Evolutionary conservation across 139 green algal species (phyloP), one percentile per base, ranked within the genome.

Genomic region (Volvox reticuliferus): DNA sequence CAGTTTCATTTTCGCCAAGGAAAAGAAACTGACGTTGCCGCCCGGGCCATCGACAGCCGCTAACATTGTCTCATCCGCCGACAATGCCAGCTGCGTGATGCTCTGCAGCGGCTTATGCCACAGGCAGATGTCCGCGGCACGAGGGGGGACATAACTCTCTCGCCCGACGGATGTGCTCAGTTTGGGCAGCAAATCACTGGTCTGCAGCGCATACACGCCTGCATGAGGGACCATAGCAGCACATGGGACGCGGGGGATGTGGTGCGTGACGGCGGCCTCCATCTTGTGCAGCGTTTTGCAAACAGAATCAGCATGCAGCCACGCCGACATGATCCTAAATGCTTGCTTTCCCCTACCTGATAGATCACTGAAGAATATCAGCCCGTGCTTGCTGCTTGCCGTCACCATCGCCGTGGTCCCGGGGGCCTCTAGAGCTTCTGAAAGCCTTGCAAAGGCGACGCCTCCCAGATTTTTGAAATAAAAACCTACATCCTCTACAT

Each of bases 381-480:
- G 21, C 0, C 89, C 89, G 63, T 92, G 63, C 50, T 84, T 83
- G 73, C 68, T 79, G 55, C 33, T 50, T 0, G 68, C 69, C 5
- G 75, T 33, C 17, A 92, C 71, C 50, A 86, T 26, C 28, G 22
- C n/a, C 0, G 82, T 37, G 22, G 86, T 28, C 0, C 89, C 89
- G 3, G 89, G 75, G 13, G 62, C 82, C 2, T 33, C 32, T 18
- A 82, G 1, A 0, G 80, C 19, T 21, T 61, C 32, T 3, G 75
- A 61, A 6, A 20, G 62, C 2, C 0, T 26, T 22, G 21, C 33
- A 37, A 92, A 92, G 0, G 77, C 44, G 13, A 92, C n/a, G 35
- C 89, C 89, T 22, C 89, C 89, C 2, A 87, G 37, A 68, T 89
- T 90, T 26, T 89, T 89, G 73, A 92, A 92, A 82, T 87, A 92